Conservation (phyloP, 179 eudicot genomes). For the Monotropa hypopitys region DNA sequence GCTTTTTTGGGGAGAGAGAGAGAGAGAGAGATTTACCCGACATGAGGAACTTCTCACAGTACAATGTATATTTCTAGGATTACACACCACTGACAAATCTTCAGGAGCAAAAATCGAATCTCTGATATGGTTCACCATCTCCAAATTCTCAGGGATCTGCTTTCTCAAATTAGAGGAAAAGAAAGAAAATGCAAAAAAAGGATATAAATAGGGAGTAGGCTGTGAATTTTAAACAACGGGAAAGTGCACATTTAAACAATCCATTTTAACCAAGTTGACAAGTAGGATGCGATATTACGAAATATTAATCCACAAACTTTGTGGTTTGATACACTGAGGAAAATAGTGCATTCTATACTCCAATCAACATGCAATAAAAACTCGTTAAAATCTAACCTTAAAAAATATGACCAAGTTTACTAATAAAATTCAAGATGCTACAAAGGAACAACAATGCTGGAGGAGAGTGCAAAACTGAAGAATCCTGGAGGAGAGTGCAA, state of each 20-base stretch:
- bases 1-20: neutral
- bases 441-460: neutral
- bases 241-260: neutral
- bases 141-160: conserved; percentile 55
- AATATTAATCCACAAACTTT: neutral
- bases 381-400: neutral
- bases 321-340: neutral
- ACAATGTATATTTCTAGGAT: conserved; percentile 17
- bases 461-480: neutral
- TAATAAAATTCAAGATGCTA: neutral
- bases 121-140: conserved; percentile 49
- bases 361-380: neutral
- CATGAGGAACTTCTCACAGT: conserved; percentile 22
- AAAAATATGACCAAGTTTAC: neutral
- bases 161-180: neutral
- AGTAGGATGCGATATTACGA: neutral
- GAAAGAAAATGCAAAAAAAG: conserved; percentile 4
- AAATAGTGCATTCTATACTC: neutral
- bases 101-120: conserved; percentile 35
- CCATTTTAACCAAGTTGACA: conserved; percentile 1
- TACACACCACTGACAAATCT: conserved; percentile 23
- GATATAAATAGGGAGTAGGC: neutral
- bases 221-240: neutral
- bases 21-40: conserved; percentile 28
- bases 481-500: neutral